A percentile compares a stretch with the other conserved stretches of the same genome.
Conservation (phyloP, 2,329 filamentous ascomycete genomes). For the Fusarium equiseti region DNA sequence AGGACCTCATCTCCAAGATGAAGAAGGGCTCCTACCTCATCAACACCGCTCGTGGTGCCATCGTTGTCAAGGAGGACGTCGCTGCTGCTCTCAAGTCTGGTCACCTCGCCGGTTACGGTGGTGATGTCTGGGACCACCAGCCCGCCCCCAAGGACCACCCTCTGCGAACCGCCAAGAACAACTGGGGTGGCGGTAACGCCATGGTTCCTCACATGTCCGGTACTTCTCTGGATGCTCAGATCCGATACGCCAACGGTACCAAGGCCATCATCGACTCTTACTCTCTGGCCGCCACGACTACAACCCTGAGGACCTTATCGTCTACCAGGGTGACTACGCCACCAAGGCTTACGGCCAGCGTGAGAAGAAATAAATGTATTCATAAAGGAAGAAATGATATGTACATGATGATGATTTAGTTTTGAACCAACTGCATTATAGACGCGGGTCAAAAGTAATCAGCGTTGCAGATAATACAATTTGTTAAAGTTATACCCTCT, state of each 20-base stretch:
- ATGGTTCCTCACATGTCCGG: conserved; percentile 99
- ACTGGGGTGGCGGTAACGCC: conserved; percentile 96
- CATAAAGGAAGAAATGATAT: conserved; percentile 34
- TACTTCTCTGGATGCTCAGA: conserved; percentile 97
- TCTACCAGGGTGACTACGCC: conserved; percentile 89
- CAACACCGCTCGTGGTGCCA: conserved; percentile 98
- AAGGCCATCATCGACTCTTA: conserved; percentile 94
- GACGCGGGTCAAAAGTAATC: conserved; percentile 41
- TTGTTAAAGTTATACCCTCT: conserved; percentile 32
- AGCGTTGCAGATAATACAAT: conserved; percentile 44
- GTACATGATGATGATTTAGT: conserved; percentile 42
- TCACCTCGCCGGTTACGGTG: conserved; percentile 89
- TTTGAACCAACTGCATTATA: conserved; percentile 37
- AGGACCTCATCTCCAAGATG: conserved; percentile 98
- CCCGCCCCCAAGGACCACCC: conserved; percentile 93
- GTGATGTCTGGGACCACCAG: conserved; percentile 97
- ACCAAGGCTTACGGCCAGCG: conserved; percentile 93
- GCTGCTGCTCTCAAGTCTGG: conserved; percentile 91
- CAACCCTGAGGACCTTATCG: conserved; percentile 89
- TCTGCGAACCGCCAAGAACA: conserved; percentile 92
- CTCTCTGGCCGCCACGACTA: conserved; percentile 89
- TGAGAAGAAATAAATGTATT: conserved; percentile 54
- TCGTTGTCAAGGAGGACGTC: conserved; percentile 99
- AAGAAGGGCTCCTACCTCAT: conserved; percentile 97
- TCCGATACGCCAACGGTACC: conserved; percentile 86